phyloP scores from a whole-genome alignment of 345 rosid genomes.

The Brassica nigra region DNA sequence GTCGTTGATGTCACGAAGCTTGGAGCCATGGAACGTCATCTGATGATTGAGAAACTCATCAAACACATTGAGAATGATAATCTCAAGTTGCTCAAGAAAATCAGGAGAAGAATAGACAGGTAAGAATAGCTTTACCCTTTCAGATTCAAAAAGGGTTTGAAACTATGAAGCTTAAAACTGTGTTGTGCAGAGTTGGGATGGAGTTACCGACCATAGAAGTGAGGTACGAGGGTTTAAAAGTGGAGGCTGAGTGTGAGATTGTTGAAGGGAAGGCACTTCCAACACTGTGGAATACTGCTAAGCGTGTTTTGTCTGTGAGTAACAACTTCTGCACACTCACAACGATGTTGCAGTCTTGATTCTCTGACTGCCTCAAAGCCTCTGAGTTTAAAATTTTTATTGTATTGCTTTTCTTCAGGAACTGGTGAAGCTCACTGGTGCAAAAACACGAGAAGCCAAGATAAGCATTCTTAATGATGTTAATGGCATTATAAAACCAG shows the following conservation, averaged over 20 bases:
- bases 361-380: neutral
- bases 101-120: constrained; percentile 63
- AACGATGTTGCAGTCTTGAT: neutral
- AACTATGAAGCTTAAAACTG: constrained; percentile 3
- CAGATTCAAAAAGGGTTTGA: neutral
- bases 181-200: constrained; percentile 60
- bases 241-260: constrained; percentile 70
- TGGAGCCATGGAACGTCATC: constrained; percentile 55
- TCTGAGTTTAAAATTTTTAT: neutral
- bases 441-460: constrained; percentile 47
- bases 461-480: constrained; percentile 62
- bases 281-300: constrained; percentile 70
- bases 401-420: constrained; percentile 46
- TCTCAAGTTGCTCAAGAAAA: constrained; percentile 56
- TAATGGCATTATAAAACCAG: constrained; percentile 65
- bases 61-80: constrained; percentile 74
- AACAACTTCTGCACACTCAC: constrained; percentile 18
- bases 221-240: constrained; percentile 53
- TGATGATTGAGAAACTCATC: constrained; percentile 71
- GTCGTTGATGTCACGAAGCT: constrained; percentile 66
- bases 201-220: constrained; percentile 74
- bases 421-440: constrained; percentile 47
- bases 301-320: constrained; percentile 53
- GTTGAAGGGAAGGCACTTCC: constrained; percentile 81
- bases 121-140: constrained; percentile 23